A percentile compares a stretch with the other conserved stretches of the same genome.
Evolutionary conservation across 352 stramenopile genomes (phyloP).

Genomic region (Phytophthora chlamydospora): DNA sequence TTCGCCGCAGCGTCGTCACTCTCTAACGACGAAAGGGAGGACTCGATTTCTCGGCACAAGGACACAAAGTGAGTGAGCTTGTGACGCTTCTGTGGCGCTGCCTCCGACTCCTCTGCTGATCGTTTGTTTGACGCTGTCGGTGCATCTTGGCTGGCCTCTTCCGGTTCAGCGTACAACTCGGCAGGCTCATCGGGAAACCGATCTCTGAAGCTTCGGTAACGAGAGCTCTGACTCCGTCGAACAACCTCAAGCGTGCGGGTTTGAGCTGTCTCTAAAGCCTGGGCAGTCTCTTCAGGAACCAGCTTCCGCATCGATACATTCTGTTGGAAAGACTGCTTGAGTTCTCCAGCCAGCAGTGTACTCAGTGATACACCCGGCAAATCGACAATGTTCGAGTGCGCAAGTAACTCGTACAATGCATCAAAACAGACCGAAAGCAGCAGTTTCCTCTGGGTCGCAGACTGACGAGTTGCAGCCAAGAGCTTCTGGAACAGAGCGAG

Average conservation of each 20-base stretch:
- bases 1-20: constrained; percentile 32
- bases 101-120: constrained; percentile 9
- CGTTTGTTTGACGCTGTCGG: constrained; percentile 19
- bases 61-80: constrained; percentile 38
- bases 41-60: constrained; percentile 55
- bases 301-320: constrained; percentile 26
- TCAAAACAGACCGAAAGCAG: constrained; percentile 42
- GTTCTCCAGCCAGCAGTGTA: constrained; percentile 25
- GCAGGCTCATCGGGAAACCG: constrained; percentile 37
- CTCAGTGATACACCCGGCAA: constrained; percentile 1
- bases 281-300: constrained; percentile 16
- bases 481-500: constrained; percentile 47
- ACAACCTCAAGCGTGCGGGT: constrained; percentile 16
- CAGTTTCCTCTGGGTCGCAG: constrained; percentile 13
- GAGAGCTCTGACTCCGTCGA: constrained; percentile 1
- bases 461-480: constrained; percentile 31
- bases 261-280: constrained; percentile 20
- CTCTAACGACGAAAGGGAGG: constrained; percentile 38
- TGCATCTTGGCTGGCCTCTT: constrained; percentile 2
- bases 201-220: constrained; percentile 19
- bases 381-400: constrained; percentile 51
- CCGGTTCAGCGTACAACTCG: constrained; percentile 17
- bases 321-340: constrained; percentile 29
- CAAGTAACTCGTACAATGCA: constrained; percentile 54
- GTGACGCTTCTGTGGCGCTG: constrained; percentile 26